A percentile compares a stretch with the other conserved stretches of the same genome.
These are phyloP conservation scores for Paratinospora sagittata DNA, from an alignment of 164 flowering plant species.

Conservation along the genomic window DNA sequence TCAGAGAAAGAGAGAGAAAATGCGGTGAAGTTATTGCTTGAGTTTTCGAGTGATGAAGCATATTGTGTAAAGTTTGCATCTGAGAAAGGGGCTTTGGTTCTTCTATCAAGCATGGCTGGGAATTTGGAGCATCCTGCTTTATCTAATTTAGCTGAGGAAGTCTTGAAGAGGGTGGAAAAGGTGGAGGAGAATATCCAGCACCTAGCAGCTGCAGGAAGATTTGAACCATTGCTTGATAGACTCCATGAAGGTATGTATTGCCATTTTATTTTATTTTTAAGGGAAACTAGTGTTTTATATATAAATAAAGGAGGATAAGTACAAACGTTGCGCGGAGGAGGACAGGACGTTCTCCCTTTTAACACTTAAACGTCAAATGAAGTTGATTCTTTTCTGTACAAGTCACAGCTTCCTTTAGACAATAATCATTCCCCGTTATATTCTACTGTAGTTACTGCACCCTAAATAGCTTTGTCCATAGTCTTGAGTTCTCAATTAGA, in stretches of 20 bases:
- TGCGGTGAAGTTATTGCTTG: conserved; percentile 50
- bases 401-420: too few relatives aligned
- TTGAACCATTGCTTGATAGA: conserved; percentile 49
- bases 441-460: too few relatives aligned
- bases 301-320: too few relatives aligned
- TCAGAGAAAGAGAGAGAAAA: conserved; percentile 48
- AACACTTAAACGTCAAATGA: too few relatives aligned
- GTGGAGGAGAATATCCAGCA: conserved; percentile 43
- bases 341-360: too few relatives aligned
- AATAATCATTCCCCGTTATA: too few relatives aligned
- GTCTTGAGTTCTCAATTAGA: too few relatives aligned
- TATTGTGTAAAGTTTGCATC: conserved; percentile 42
- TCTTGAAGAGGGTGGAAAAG: conserved; percentile 36
- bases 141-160: conserved; percentile 52
- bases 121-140: conserved; percentile 40
- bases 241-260: conserved; percentile 38
- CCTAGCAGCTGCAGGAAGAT: conserved; percentile 58
- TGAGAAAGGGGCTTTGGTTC: conserved; percentile 59
- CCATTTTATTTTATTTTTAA: not conserved
- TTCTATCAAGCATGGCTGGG: conserved; percentile 53
- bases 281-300: too few relatives aligned
- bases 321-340: too few relatives aligned
- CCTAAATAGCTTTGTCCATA: too few relatives aligned
- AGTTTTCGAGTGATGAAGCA: conserved; percentile 41
- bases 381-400: too few relatives aligned